Evolutionary conservation across 208 protist genomes (phyloP), one percentile per base, ranked within the genome.

Genomic region (Angomonas desouzai): DNA sequence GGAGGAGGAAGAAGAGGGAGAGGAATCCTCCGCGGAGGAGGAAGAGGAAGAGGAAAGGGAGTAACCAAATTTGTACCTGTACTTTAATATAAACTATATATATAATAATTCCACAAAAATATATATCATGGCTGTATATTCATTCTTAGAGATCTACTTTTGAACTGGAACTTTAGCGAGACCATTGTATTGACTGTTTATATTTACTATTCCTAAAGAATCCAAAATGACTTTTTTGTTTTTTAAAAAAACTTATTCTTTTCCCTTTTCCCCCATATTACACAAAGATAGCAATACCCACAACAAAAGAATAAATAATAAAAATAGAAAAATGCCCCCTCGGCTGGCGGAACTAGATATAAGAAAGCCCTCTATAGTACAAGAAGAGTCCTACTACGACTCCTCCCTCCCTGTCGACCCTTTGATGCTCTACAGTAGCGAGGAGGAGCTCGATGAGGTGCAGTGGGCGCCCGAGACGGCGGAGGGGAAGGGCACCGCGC

Each of bases 1-100:
- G 9, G 45, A 51, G 18, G 45, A 51, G 6, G 45, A 51, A 27
- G 45, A 51, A 51, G 45, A 51, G 45, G 20, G 9, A 9, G 6
- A 51, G 9, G 45, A 13, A 3, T 51, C 45, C 20, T 22, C 45
- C 20, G 10, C 20, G 30, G 51, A 20, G 25, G 25, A 57, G 28
- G 23, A 57, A 18, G 25, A 57, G 11, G 51, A 57, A 34, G 51
- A 57, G 51, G 28, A 53, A 16, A 22, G 9, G 48, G 20, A 20
- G 23, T 4, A 29, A 22, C 11, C 6, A 29, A 22, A 29, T 53
- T 53, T 53, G 18, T 53, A 29, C 23, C 20, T 53, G 48, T 53
- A 28, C 23, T 20, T 53, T 53, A 10, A 25, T 53, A n/a, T n/a
- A n/a, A n/a, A n/a, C n/a, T n/a, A n/a, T n/a, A n/a, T n/a, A n/a